Base-by-base conservation (phyloP, 176 grass and related monocot genomes). In the Musa itinerans region DNA sequence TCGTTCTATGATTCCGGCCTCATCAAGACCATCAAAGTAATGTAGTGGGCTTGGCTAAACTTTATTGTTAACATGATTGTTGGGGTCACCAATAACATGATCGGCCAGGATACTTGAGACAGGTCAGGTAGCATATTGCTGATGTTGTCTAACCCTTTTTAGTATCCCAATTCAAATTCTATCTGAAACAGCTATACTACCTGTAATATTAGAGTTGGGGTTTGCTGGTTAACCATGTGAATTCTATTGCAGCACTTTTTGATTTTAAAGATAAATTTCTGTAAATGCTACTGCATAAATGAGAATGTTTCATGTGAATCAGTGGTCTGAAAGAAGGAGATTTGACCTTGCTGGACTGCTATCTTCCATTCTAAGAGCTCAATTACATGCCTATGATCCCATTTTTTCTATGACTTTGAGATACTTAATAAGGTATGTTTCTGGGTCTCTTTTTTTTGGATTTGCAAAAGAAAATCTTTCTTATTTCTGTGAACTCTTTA, bases 341-440 rank as follows among this genome's bases (percentile, higher is more conserved):
- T 81, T 76, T 84, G 86, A 94, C 78, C 90, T 99, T 84, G 90
- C 95, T 84, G 95, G 95, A 65, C 79, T 94, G 22, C 74, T 99
- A 68, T 94, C 86, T 26, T 92, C 95, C 51, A 92, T 92, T 83
- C 76, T 94, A 84, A 99, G 95, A 85, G 76, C 95, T 80, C 84
- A 94, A 55, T 89, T 99, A 82, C 88, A 94, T 69, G 95, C 95
- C 76, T 94, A 94, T 76, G 95, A 99, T 81, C 91, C 95, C 76
- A 86, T 89, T 89, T 88, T 99, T 48, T 94, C 91, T 69, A 87
- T 99, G 88, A 84, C 76, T 2, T 85, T 99, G 65, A 87, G 84
- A 87, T 99, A 99, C 81, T 92, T 99, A 83, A 92, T 99, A 89
- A 94, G 90, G 91, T 94, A 86, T 24, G 14, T 81, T 34, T 9